phyloP scores from a whole-genome alignment of 2,329 filamentous ascomycete species.

The Alternaria postmessia region DNA sequence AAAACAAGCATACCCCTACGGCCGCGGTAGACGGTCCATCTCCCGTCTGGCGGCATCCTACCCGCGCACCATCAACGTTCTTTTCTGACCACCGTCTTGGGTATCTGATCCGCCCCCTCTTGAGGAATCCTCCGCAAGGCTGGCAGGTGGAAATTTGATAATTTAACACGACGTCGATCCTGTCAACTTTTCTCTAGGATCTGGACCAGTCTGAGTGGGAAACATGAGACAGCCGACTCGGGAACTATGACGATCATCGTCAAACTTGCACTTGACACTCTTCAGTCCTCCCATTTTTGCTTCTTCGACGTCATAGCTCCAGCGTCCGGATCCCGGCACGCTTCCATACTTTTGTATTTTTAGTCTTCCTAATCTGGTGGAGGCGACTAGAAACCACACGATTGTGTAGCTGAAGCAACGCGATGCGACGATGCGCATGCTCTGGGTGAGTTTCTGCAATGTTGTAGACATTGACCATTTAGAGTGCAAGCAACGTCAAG shows the following conservation, averaged over 20 bases:
- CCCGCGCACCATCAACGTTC: slow-evolving; percentile 23
- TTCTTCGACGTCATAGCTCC: slow-evolving; percentile 2
- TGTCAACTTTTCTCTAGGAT: background rate
- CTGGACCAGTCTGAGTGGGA: slow-evolving; percentile 2
- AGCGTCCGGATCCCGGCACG: background rate
- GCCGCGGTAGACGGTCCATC: slow-evolving; percentile 30
- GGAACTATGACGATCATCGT: background rate
- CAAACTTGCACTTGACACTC: background rate
- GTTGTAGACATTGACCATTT: background rate
- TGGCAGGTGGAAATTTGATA: slow-evolving; percentile 1
- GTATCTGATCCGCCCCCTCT: slow-evolving; percentile 16
- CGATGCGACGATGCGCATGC: background rate
- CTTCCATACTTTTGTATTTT: background rate
- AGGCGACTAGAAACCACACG: background rate
- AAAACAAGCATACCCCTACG: slow-evolving; percentile 26
- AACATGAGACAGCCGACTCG: background rate
- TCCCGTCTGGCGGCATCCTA: slow-evolving; percentile 27
- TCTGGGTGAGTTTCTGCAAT: background rate
- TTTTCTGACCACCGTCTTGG: slow-evolving; percentile 24
- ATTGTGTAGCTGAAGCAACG: background rate
- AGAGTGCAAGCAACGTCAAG: too few relatives aligned
- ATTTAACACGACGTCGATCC: slow-evolving; percentile 2
- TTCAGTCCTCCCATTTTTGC: background rate
- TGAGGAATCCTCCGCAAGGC: background rate
- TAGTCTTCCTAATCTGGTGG: background rate